Conservation (phyloP, 2,329 filamentous ascomycete genomes). For the Colletotrichum chlorophyti region DNA sequence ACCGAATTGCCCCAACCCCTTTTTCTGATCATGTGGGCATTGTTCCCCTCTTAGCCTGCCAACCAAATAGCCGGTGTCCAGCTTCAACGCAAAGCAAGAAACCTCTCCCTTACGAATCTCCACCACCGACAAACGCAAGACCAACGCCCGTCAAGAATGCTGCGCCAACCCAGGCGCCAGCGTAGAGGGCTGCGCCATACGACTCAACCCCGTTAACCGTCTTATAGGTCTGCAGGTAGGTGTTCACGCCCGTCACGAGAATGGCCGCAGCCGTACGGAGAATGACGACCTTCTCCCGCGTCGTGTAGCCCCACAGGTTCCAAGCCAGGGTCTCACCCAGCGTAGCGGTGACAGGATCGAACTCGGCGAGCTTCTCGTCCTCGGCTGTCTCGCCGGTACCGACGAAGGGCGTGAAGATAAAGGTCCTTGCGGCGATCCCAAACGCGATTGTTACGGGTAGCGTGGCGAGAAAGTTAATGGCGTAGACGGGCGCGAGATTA, state of each 20-base stretch:
- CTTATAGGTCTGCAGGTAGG: constrained; percentile 69
- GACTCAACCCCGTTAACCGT: constrained; percentile 75
- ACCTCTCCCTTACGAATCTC: constrained; percentile 17
- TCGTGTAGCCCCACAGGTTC: constrained; percentile 75
- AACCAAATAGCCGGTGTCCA: neutral
- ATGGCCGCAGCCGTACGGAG: constrained; percentile 68
- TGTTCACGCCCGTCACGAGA: constrained; percentile 62
- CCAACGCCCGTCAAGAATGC: constrained; percentile 64
- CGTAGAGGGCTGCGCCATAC: constrained; percentile 75
- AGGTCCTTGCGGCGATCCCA: constrained; percentile 75
- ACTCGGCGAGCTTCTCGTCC: constrained; percentile 57
- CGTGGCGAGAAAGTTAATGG: constrained; percentile 65
- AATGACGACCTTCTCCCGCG: constrained; percentile 68
- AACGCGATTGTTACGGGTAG: constrained; percentile 64
- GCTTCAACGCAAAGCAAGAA: constrained; percentile 1
- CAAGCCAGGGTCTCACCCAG: constrained; percentile 74
- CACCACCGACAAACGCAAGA: constrained; percentile 58
- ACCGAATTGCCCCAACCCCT: constrained; percentile 17
- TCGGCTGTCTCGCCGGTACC: constrained; percentile 55
- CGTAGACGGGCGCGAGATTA: constrained; percentile 72
- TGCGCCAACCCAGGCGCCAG: constrained; percentile 75
- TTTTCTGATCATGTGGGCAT: neutral
- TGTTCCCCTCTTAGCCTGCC: too few species aligned
- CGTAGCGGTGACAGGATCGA: constrained; percentile 70
- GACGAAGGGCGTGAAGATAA: constrained; percentile 77